Evolutionary conservation across 306 rosid genomes (phyloP), one percentile per base, ranked within the genome.

Genomic region (Gillenia trifoliata): DNA sequence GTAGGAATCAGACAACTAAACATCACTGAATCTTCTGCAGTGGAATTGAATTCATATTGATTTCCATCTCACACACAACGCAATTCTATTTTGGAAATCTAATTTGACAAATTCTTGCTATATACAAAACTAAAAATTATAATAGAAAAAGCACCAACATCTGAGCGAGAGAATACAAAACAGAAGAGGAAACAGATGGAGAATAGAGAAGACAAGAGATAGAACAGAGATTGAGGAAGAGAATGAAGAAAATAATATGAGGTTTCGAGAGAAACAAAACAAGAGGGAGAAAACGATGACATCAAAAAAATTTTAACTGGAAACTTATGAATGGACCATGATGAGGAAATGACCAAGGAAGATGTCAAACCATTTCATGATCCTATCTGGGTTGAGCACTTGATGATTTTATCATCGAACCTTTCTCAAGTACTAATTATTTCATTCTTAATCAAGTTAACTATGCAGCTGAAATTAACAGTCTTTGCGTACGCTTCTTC

Each of bases 11-110:
- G 75, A 74, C 47, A 60, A 64, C 5, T 6, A 16, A 50, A 29
- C 66, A 73, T 23, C 67, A 61, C 38, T 63, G n/a, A 49, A 56
- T 62, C 11, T 72, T 67, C 60, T 68, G 62, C 19, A 73, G 10
- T 47, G 40, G 22, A 26, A 31, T 33, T 20, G 36, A 45, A n/a
- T 64, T 64, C 34, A 47, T 64, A 31, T 74, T 62, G 62, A 74
- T 29, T 74, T 63, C 26, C n/a, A 45, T 28, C 10, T 73, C 16
- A 41, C 16, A 45, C 31, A 36, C 36, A 73, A 11, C 15, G 11
- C 5, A 20, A 8, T 12, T 8, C 8, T 9, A 8, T 47, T 22
- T 62, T 6, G 5, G 43, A 17, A 63, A 54, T 19, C 54, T 19
- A 17, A 23, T 45, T 60, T 19, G 36, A 68, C 3, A 30, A 45